Conservation (phyloP, 2,329 filamentous ascomycete genomes). For the Polytolypa hystricis region DNA sequence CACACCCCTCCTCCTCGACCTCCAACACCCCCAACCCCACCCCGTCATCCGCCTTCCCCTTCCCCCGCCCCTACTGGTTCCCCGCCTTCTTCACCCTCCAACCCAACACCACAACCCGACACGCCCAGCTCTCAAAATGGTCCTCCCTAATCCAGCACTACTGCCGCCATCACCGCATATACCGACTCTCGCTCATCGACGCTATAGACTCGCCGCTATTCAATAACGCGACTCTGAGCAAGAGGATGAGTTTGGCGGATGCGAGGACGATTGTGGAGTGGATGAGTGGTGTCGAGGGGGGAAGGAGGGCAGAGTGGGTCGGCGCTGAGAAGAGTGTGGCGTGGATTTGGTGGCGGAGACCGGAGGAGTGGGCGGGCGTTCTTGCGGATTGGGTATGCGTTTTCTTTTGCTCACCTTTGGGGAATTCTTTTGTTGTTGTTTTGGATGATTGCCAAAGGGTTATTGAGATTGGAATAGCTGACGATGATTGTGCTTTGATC, state of each 20-base stretch:
- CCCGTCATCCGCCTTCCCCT: conserved; percentile 22
- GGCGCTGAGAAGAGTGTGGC: conserved; percentile 43
- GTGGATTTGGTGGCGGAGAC: conserved; percentile 75
- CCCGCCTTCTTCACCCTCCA: conserved; percentile 45
- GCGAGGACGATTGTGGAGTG: conserved; percentile 44
- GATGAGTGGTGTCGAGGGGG: conserved; percentile 43
- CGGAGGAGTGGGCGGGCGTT: conserved; percentile 78
- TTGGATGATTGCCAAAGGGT: background rate
- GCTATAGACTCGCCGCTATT: conserved; percentile 50
- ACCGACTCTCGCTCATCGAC: conserved; percentile 58
- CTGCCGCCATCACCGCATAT: conserved; percentile 67
- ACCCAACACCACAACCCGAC: conserved; percentile 34
- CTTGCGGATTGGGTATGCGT: conserved; percentile 57
- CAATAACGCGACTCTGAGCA: conserved; percentile 34
- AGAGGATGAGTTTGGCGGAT: conserved; percentile 41
- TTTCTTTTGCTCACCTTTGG: conserved; percentile 1
- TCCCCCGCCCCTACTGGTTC: conserved; percentile 35
- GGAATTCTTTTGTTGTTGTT: background rate
- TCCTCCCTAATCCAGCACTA: conserved; percentile 73
- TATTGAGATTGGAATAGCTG: no score
- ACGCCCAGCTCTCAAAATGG: conserved; percentile 63
- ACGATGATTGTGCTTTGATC: no score
- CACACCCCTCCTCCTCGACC: background rate
- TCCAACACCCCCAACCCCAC: conserved; percentile 9
- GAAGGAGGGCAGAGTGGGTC: conserved; percentile 51